Percentiles rank a stretch among this genome's conserved stretches.
Evolutionary conservation across 306 rosid species (phyloP).

Genomic region (Amphicarpaea edgeworthii): DNA sequence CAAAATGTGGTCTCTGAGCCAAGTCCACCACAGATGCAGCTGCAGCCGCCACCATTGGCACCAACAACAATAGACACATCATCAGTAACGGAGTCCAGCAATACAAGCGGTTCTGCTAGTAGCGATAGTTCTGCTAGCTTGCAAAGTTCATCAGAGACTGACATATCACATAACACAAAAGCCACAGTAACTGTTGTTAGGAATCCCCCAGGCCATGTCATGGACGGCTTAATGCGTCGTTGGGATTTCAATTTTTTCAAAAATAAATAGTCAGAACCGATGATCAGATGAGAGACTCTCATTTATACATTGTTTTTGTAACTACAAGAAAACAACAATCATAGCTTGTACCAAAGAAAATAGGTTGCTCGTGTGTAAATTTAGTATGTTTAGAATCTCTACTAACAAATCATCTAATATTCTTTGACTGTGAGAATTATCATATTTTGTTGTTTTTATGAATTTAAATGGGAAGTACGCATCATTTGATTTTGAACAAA

Average conservation of each 20-base stretch:
- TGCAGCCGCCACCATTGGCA: neutral
- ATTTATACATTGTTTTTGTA: slow-evolving; percentile 59
- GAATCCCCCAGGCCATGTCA: slow-evolving; percentile 78
- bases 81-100: slow-evolving; percentile 58
- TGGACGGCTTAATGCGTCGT: slow-evolving; percentile 95
- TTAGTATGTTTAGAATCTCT: slow-evolving; percentile 40
- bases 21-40: neutral
- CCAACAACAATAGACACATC: slow-evolving; percentile 26
- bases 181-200: slow-evolving; percentile 85
- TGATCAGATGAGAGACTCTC: slow-evolving; percentile 53
- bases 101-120: slow-evolving; percentile 55
- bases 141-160: slow-evolving; percentile 66
- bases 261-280: slow-evolving; percentile 72
- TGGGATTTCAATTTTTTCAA: slow-evolving; percentile 96
- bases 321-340: slow-evolving; percentile 39
- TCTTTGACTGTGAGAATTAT: slow-evolving; percentile 51
- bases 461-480: slow-evolving; percentile 26
- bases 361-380: slow-evolving; percentile 62
- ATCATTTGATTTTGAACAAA: neutral
- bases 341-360: slow-evolving; percentile 60
- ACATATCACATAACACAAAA: slow-evolving; percentile 85
- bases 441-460: slow-evolving; percentile 32
- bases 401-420: slow-evolving; percentile 48
- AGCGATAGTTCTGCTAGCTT: slow-evolving; percentile 56
- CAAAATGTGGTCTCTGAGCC: slow-evolving; percentile 51